Evolutionary conservation across 805 yeast genomes (phyloP).

Genomic region (Candida quercuum): DNA sequence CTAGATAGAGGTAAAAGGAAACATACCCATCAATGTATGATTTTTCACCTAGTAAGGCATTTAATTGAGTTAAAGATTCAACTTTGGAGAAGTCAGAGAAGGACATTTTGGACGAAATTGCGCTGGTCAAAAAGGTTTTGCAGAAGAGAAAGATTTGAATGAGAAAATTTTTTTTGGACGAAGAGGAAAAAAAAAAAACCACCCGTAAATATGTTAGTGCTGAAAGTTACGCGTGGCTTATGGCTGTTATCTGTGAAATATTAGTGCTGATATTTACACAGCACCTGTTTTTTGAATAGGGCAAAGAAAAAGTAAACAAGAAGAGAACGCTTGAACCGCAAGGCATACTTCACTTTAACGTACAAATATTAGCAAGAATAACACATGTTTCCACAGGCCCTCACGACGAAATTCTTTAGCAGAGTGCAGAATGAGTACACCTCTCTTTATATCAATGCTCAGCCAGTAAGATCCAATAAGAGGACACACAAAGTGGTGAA

Average conservation of each 20-base stretch:
- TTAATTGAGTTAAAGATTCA: slow-evolving; percentile 68
- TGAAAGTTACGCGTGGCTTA: slow-evolving; percentile 1
- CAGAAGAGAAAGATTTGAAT: not conserved
- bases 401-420: slow-evolving; percentile 67
- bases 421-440: slow-evolving; percentile 71
- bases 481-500: slow-evolving; percentile 66
- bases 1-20: not conserved
- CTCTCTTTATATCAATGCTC: slow-evolving; percentile 65
- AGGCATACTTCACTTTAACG: too few relatives aligned
- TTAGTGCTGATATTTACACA: slow-evolving; percentile 1
- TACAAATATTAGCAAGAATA: not conserved
- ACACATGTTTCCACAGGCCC: slow-evolving; percentile 62
- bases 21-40: slow-evolving; percentile 96
- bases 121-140: not conserved
- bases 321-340: too few relatives aligned
- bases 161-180: not conserved
- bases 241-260: too few relatives aligned
- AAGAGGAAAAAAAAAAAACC: too few relatives aligned
- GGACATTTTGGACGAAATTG: slow-evolving; percentile 45
- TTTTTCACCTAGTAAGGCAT: slow-evolving; percentile 85
- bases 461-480: slow-evolving; percentile 73
- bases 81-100: slow-evolving; percentile 77
- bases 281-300: not conserved
- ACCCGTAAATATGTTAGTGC: not conserved
- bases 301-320: not conserved